Conservation (phyloP, 345 rosid genomes). For the Acer negundo region DNA sequence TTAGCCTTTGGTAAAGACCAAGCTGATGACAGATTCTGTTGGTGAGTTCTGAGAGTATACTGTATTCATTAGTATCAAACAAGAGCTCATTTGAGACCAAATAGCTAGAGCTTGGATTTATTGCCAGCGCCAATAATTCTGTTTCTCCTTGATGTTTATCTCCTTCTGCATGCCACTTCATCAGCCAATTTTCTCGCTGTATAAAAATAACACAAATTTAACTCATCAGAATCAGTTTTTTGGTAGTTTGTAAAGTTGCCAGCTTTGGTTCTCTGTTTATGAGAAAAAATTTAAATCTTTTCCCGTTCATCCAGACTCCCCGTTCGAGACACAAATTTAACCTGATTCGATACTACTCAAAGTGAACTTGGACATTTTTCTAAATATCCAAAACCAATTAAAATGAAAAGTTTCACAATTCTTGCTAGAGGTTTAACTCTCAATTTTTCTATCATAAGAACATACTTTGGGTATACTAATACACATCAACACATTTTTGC, state of each 20-base stretch:
- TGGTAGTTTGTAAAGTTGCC: not conserved
- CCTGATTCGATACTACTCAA: too few relatives aligned
- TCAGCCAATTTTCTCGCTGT: conserved; percentile 84
- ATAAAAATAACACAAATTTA: conserved; percentile 2
- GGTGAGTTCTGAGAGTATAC: conserved; percentile 46
- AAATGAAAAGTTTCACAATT: too few relatives aligned
- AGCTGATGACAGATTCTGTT: conserved; percentile 41
- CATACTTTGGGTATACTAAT: too few relatives aligned
- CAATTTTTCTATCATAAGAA: too few relatives aligned
- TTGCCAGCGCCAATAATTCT: conserved; percentile 63
- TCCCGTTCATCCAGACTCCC: not conserved
- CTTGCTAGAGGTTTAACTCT: too few relatives aligned
- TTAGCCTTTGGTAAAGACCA: conserved; percentile 30
- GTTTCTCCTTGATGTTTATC: conserved; percentile 52
- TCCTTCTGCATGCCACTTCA: conserved; percentile 59
- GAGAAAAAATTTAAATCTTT: too few relatives aligned
- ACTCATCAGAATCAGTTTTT: conserved; percentile 12
- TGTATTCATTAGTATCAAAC: conserved; percentile 43
- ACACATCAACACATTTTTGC: too few relatives aligned
- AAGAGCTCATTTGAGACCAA: conserved; percentile 29
- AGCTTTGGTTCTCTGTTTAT: too few relatives aligned
- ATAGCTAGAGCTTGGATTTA: conserved; percentile 39
- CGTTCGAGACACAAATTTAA: too few relatives aligned
- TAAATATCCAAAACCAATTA: too few relatives aligned
- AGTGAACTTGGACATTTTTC: not conserved